Evolutionary conservation across 164 flowering plant genomes (phyloP), one percentile per base, ranked within the genome.

Genomic region (Stephania yunnanensis): DNA sequence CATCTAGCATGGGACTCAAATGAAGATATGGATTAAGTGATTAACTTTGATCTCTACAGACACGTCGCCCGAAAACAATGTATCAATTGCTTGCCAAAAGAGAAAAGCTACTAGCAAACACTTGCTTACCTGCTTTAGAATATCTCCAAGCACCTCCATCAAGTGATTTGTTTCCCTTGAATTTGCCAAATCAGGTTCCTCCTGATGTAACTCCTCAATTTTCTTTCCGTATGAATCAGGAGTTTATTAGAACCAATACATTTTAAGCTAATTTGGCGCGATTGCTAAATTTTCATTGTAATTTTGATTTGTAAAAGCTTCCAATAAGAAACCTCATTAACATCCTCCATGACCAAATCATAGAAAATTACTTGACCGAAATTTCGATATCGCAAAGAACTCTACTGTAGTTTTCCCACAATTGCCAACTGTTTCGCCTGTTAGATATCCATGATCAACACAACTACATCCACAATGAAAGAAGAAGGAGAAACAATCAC

Each of bases 321-420:
- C 36, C 1, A 31, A 31, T 31, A 3, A 31, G 36, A 31, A 31
- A 31, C 36, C 36, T 31, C 36, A 48, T 1, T 48, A 7, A 3
- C 36, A 36, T 42, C 44, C 71, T 36, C 48, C 17, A 36, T 7
- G 15, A 48, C 8, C 20, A 44, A 31, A n/a, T 44, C n/a, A 19
- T 10, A 44, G 48, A 70, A 46, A 68, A 10, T 30, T 78, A 92
- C 97, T 94, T 90, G 94, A 66, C 83, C 52, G 48, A 86, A 77
- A 80, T 93, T 89, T 69, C 92, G 15, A 88, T 83, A 77, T 95
- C 93, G 20, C 85, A 74, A 25, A 98, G 90, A 73, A 93, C 97
- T 73, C 87, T 87, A 76, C 95, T 81, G 75, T 76, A 95, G 78
- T 95, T 93, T 77, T 92, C 96, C 99, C 99, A 95, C 87, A 95